These are phyloP conservation scores for Alternaria hordeiaustralica DNA, from an alignment of 2,329 filamentous ascomycete species.

Conservation along the genomic window DNA sequence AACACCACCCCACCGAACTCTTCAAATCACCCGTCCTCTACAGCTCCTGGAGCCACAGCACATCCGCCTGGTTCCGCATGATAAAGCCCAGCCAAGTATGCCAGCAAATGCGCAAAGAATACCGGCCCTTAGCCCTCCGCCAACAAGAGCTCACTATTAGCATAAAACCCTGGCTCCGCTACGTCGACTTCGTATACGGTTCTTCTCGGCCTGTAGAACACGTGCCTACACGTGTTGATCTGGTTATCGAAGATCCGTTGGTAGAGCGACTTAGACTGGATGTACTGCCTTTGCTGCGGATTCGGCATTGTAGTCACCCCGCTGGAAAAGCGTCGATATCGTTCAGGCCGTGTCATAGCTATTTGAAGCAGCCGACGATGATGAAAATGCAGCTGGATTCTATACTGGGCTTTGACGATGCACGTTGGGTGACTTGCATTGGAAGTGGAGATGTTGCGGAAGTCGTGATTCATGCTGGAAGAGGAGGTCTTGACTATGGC, in stretches of 20 bases:
- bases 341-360: neutral
- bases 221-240: neutral
- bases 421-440: neutral
- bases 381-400: neutral
- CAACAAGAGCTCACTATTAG: neutral
- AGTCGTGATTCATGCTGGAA: neutral
- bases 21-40: neutral
- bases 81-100: neutral
- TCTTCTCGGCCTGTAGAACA: fast-evolving
- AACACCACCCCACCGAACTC: neutral
- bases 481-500: neutral
- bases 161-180: neutral
- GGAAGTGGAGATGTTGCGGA: neutral
- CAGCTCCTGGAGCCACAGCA: neutral
- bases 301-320: neutral
- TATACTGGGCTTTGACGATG: neutral
- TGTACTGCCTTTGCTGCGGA: neutral
- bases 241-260: neutral
- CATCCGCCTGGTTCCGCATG: neutral
- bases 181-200: neutral
- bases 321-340: neutral
- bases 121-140: neutral
- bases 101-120: neutral
- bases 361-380: neutral
- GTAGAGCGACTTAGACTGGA: neutral